These are phyloP conservation scores for Canariomyces notabilis DNA, from an alignment of 2,329 filamentous ascomycete species.

Conservation along the genomic window DNA sequence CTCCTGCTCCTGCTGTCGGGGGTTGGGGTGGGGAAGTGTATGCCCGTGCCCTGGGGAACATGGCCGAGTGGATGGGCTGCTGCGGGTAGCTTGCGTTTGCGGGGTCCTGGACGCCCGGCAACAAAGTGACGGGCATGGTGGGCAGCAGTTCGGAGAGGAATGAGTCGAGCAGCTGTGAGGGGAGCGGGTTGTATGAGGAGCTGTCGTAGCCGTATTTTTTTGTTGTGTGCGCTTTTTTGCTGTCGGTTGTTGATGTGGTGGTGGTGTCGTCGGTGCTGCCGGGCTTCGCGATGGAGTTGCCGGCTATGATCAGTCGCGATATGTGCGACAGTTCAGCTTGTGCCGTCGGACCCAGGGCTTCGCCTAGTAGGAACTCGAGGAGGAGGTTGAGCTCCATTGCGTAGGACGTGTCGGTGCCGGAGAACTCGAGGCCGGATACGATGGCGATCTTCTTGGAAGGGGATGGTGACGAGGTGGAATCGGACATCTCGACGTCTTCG, in stretches of 20 bases:
- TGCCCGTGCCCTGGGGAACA: conserved; percentile 72
- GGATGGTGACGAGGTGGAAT: conserved; percentile 6
- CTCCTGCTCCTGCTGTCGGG: background rate
- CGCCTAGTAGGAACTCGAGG: conserved; percentile 82
- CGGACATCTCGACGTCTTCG: conserved; percentile 56
- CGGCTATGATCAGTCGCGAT: conserved; percentile 82
- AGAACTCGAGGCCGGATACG: conserved; percentile 82
- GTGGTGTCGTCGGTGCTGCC: conserved; percentile 37
- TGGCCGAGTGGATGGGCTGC: conserved; percentile 85
- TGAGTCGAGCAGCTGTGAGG: conserved; percentile 75
- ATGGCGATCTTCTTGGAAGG: conserved; percentile 68
- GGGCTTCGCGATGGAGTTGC: conserved; percentile 65
- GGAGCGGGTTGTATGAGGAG: conserved; percentile 77
- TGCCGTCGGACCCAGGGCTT: conserved; percentile 57
- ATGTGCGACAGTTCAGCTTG: conserved; percentile 63
- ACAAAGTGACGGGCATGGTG: conserved; percentile 78
- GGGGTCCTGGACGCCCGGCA: conserved; percentile 80
- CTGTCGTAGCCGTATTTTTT: conserved; percentile 97
- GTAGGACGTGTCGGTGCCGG: conserved; percentile 65
- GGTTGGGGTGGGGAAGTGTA: conserved; percentile 51
- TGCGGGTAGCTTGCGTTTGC: conserved; percentile 88
- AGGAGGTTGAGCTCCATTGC: conserved; percentile 72
- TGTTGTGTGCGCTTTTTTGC: conserved; percentile 46
- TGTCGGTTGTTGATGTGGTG: conserved; percentile 16
- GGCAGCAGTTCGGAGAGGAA: conserved; percentile 79